Percentiles rank a stretch among this genome's conserved stretches.
These are phyloP conservation scores for Chaetomidium leptoderma DNA, from an alignment of 495 filamentous ascomycete genomes.

Conservation along the genomic window DNA sequence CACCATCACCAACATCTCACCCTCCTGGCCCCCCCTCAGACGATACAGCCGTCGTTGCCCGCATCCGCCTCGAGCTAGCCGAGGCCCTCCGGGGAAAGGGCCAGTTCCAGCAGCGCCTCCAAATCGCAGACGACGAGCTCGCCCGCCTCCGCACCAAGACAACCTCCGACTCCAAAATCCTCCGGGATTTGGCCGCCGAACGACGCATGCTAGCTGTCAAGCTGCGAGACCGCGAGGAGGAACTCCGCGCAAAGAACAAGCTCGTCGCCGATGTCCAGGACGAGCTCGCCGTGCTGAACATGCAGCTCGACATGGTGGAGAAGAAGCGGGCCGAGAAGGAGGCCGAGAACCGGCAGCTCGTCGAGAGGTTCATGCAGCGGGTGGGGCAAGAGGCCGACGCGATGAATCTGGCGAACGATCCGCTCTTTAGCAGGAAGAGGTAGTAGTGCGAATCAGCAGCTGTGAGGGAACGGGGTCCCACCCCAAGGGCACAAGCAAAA, in stretches of 20 bases:
- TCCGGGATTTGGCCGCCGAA: constrained; percentile 61
- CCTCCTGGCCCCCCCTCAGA: constrained; percentile 23
- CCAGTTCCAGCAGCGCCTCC: constrained; percentile 58
- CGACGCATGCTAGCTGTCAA: constrained; percentile 55
- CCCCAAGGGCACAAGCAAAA: background rate
- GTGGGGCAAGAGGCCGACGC: constrained; percentile 81
- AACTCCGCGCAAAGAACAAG: constrained; percentile 75
- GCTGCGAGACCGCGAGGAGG: constrained; percentile 77
- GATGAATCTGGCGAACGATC: constrained; percentile 65
- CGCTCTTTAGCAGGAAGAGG: constrained; percentile 20
- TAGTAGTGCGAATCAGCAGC: background rate
- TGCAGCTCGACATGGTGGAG: constrained; percentile 84
- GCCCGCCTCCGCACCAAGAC: constrained; percentile 56
- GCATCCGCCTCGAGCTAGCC: constrained; percentile 59
- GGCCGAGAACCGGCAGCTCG: constrained; percentile 81
- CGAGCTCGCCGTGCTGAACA: constrained; percentile 76
- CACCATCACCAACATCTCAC: constrained; percentile 14
- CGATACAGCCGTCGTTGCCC: constrained; percentile 37
- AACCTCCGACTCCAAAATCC: constrained; percentile 50
- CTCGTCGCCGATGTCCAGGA: constrained; percentile 85
- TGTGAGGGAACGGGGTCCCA: background rate
- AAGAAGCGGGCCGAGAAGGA: constrained; percentile 61
- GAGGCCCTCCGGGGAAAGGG: constrained; percentile 70
- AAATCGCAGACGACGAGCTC: constrained; percentile 56
- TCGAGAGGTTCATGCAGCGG: constrained; percentile 85